Conservation (phyloP, 345 rosid genomes). For the Stellera chamaejasme region DNA sequence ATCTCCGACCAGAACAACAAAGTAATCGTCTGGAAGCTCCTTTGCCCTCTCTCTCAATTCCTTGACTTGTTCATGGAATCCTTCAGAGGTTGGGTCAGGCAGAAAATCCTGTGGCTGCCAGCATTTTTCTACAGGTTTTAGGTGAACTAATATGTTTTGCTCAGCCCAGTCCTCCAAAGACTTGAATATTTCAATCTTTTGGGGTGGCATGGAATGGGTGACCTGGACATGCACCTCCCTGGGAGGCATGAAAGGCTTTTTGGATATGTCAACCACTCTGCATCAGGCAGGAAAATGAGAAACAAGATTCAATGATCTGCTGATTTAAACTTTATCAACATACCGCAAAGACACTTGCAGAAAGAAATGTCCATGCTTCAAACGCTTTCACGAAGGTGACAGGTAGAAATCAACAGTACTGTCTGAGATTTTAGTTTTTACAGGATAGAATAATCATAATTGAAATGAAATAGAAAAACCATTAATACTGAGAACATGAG, state of each 20-base stretch:
- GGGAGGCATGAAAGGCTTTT: conserved; percentile 77
- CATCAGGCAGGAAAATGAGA: conserved; percentile 10
- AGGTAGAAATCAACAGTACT: too few species aligned
- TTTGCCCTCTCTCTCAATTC: conserved; percentile 74
- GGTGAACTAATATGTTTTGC: conserved; percentile 50
- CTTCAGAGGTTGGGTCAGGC: conserved; percentile 78
- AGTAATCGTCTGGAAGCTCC: conserved; percentile 85
- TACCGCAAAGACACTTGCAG: too few species aligned
- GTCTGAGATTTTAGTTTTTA: too few species aligned
- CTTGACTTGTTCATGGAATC: conserved; percentile 71
- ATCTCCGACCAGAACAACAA: conserved; percentile 74
- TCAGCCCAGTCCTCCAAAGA: conserved; percentile 89
- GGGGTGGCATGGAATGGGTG: conserved; percentile 84
- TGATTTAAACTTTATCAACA: too few species aligned
- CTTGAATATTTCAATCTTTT: conserved; percentile 83
- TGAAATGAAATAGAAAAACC: too few species aligned
- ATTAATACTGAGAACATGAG: too few species aligned
- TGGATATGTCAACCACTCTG: conserved; percentile 66
- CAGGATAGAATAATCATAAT: too few species aligned
- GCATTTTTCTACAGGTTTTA: conserved; percentile 84
- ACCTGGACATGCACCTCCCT: conserved; percentile 78
- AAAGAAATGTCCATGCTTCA: too few species aligned
- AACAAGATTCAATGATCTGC: conserved; percentile 1
- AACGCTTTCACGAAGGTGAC: too few species aligned
- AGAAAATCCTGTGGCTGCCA: conserved; percentile 96